phyloP scores from a whole-genome alignment of 2,329 filamentous ascomycete genomes.

The Exophiala phaeomuriformis region DNA sequence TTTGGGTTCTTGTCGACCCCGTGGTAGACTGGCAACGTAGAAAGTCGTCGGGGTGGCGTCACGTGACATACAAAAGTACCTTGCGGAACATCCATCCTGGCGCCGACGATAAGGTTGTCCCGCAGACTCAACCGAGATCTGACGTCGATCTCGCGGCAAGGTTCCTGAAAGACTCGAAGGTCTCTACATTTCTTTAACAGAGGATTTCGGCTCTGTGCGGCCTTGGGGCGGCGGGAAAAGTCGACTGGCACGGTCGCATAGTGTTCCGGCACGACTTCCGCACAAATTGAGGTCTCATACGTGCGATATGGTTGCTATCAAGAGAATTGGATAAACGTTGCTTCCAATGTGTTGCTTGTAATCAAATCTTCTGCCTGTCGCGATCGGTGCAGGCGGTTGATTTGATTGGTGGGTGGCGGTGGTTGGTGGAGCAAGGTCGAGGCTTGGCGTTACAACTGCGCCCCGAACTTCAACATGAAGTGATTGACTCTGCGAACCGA shows the following conservation, averaged over 20 bases:
- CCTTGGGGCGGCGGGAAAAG: background rate
- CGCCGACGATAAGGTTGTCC: slow-evolving; percentile 22
- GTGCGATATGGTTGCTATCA: slow-evolving; percentile 3
- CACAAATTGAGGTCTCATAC: slow-evolving; percentile 1
- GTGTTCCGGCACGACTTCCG: slow-evolving; percentile 8
- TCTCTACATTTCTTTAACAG: slow-evolving; percentile 20
- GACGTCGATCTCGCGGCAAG: slow-evolving; percentile 24
- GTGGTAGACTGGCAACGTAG: background rate
- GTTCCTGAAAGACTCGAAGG: slow-evolving; percentile 2
- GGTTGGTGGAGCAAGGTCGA: slow-evolving; percentile 7
- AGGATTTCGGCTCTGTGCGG: background rate
- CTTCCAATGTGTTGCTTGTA: slow-evolving; percentile 18
- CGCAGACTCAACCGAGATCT: slow-evolving; percentile 24
- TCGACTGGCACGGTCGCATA: slow-evolving; percentile 13
- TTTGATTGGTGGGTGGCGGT: slow-evolving; percentile 17
- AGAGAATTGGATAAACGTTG: slow-evolving; percentile 17
- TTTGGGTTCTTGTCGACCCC: too few relatives aligned
- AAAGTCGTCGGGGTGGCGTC: slow-evolving; percentile 4
- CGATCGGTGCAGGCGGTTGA: background rate
- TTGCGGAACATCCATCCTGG: slow-evolving; percentile 5
- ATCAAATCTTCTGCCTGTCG: slow-evolving; percentile 15
- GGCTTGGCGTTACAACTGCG: slow-evolving; percentile 18
- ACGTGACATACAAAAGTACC: slow-evolving; percentile 27
- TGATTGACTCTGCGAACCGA: background rate
- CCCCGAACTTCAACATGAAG: background rate